Evolutionary conservation across 208 protist species (phyloP), one percentile per base, ranked within the genome.

Genomic region (Lotmaria passim): DNA sequence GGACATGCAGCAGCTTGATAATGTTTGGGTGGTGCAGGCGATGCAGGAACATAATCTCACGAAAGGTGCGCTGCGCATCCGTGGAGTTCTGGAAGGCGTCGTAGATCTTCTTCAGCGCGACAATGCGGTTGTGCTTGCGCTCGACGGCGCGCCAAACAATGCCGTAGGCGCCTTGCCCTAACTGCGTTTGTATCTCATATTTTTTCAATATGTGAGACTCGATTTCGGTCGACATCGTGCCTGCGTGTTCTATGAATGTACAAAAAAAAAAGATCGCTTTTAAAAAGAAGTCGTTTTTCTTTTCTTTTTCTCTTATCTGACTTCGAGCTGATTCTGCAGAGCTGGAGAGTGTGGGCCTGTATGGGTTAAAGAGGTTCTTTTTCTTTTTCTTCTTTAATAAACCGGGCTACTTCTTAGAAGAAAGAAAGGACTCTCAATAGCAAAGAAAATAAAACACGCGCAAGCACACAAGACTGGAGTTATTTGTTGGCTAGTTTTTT

Each of bases 11-110:
- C 26, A 99, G 79, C 61, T 96, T 93, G 59, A 99, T 98, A 51
- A 99, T 98, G 80, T 99, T 99, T 23, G 98, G 97, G 79, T 99
- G 98, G 30, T 93, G 88, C 43, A 99, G 70, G 53, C 93, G 87
- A 64, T 98, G 98, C 21, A 99, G 58, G 79, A 99, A 98, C 94
- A 99, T 98, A 68, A 99, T 98, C 68, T 99, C 97, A 46, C 97
- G 94, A 65, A 98, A 99, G 15, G 97, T 99, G 23, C 97, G 90
- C 81, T 96, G 90, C 17, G 91, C 91, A 63, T 97, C 93, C 0
- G 90, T 96, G 12, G 89, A 82, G 74, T 97, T 96, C 68, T 96
- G 97, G 57, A 98, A 98, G 17, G 97, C 96, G 46, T 98, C 97
- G 68, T 98, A 98, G 51, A 98, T 98, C 72, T 99, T 99, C 73